Evolutionary conservation across 2,329 filamentous ascomycete species (phyloP).

Genomic region (Plectosphaerella cucumerina): DNA sequence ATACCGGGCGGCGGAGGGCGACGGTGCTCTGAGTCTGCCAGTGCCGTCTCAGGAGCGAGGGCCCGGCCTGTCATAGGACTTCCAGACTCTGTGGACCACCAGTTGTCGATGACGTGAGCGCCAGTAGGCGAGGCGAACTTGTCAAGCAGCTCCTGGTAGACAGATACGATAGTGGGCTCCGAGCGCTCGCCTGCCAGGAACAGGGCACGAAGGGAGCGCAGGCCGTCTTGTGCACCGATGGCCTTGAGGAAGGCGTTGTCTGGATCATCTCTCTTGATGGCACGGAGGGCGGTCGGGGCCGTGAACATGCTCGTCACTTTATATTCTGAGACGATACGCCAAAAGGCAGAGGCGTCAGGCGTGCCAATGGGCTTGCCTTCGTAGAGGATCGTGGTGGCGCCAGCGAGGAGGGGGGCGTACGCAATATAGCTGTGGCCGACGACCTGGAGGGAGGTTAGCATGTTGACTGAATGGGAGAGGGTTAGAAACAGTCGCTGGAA

Average conservation of each 20-base stretch:
- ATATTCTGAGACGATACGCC: slow-evolving; percentile 81
- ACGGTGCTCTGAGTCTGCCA: slow-evolving; percentile 14
- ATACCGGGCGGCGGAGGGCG: slow-evolving; percentile 46
- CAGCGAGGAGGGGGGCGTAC: slow-evolving; percentile 80
- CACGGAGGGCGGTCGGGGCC: slow-evolving; percentile 80
- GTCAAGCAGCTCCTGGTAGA: slow-evolving; percentile 71
- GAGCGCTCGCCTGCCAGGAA: slow-evolving; percentile 89
- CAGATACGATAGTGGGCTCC: slow-evolving; percentile 77
- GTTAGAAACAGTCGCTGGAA: not conserved
- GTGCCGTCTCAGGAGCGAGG: slow-evolving; percentile 19
- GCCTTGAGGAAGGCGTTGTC: slow-evolving; percentile 62
- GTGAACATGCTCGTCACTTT: slow-evolving; percentile 82
- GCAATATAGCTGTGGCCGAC: slow-evolving; percentile 77
- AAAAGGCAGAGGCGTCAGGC: slow-evolving; percentile 82
- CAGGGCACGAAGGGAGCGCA: slow-evolving; percentile 68
- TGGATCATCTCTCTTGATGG: slow-evolving; percentile 82
- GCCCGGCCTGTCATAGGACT: slow-evolving; percentile 55
- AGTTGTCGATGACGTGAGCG: slow-evolving; percentile 54
- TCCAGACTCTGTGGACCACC: slow-evolving; percentile 58
- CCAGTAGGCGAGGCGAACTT: slow-evolving; percentile 60
- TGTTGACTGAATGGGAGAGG: not conserved
- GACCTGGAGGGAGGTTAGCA: not conserved
- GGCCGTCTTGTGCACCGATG: slow-evolving; percentile 62
- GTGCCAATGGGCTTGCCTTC: slow-evolving; percentile 94
- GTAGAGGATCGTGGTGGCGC: slow-evolving; percentile 82